Base-by-base conservation (phyloP, 2,329 filamentous ascomycete genomes). In the Fusarium globosum region DNA sequence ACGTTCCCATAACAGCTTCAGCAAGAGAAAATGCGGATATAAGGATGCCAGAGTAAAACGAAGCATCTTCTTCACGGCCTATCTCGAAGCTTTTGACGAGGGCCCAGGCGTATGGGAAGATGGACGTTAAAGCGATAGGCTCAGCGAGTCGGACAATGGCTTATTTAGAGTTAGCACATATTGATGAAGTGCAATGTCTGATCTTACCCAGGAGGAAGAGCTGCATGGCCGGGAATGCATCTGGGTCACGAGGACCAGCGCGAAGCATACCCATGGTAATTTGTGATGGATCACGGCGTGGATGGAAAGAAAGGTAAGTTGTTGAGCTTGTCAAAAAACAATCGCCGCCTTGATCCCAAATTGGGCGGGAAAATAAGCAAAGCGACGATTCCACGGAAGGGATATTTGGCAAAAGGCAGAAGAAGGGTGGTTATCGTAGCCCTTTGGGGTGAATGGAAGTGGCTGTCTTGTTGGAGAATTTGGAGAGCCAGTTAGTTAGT, bases 71-170 rank as follows among this genome's bases (percentile, higher is more conserved):
- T 75, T 91, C 89, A 76, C 89, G 88, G 71, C 92, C 93, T 76
- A 95, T 87, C 45, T 93, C 79, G 82, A 94, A 94, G 76, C 90
- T 87, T 82, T 93, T 93, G 75, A 96, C 91, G 76, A 96, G 90
- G 68, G 92, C 89, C 93, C 93, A 97, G 68, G 94, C 94, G 82
- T 97, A 98, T 26, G 95, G 95, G 78, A 96, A 97, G 82, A 97
- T 96, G 79, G 94, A 96, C 4, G 95, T 97, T 73, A 98, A 89
- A 57, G 95, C 95, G 77, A 98, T 96, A 28, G 95, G 95, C 83
- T 98, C 95, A 60, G 95, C 94, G 75, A 98, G 90, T 72, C 95
- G 94, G 80, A 97, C 95, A 86, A 97, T 94, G 81, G 94, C 95
- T 97, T 30, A 45, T 41, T n/a, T 16, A 15, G 26, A 49, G 46